Percentiles rank a stretch among this genome's conserved stretches.
Evolutionary conservation across 352 stramenopile genomes (phyloP).

Genomic region (Phytopythium cucurbitacearum): DNA sequence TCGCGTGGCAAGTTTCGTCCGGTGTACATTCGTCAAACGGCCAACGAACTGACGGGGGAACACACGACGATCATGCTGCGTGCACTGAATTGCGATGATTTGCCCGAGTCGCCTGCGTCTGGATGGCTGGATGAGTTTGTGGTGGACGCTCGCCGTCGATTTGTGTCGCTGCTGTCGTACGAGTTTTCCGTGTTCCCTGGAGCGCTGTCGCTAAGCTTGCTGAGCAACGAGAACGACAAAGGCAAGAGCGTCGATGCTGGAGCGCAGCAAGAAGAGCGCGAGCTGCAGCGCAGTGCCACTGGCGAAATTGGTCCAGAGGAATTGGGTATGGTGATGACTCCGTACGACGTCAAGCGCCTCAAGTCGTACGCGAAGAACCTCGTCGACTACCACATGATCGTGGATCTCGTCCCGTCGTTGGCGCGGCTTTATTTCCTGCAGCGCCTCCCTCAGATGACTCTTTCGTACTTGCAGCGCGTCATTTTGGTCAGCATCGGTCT

Average conservation of each 20-base stretch:
- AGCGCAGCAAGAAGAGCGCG: slow-evolving; percentile 13
- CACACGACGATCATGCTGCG: slow-evolving; percentile 94
- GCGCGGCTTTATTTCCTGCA: slow-evolving; percentile 95
- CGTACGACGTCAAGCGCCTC: slow-evolving; percentile 97
- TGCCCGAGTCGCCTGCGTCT: slow-evolving; percentile 66
- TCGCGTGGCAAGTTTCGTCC: slow-evolving; percentile 90
- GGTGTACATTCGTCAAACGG: slow-evolving; percentile 98
- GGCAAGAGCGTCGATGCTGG: slow-evolving; percentile 11
- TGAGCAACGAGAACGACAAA: slow-evolving; percentile 63
- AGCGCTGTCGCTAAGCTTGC: slow-evolving; percentile 87
- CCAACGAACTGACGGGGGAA: slow-evolving; percentile 99
- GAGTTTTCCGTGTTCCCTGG: slow-evolving; percentile 91
- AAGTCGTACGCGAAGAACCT: slow-evolving; percentile 98
- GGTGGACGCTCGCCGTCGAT: slow-evolving; percentile 90
- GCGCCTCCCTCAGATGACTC: slow-evolving; percentile 87
- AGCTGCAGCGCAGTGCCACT: slow-evolving; percentile 55
- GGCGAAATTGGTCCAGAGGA: slow-evolving; percentile 84
- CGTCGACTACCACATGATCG: slow-evolving; percentile 99
- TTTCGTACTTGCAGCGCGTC: slow-evolving; percentile 95
- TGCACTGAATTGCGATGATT: slow-evolving; percentile 65
- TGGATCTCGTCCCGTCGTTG: slow-evolving; percentile 95
- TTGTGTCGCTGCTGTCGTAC: slow-evolving; percentile 92
- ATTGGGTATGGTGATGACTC: slow-evolving; percentile 92
- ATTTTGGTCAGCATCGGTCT: slow-evolving; percentile 95
- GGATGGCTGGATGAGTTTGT: slow-evolving; percentile 95